Evolutionary conservation across 306 rosid species (phyloP).

Genomic region (Prunus padus): DNA sequence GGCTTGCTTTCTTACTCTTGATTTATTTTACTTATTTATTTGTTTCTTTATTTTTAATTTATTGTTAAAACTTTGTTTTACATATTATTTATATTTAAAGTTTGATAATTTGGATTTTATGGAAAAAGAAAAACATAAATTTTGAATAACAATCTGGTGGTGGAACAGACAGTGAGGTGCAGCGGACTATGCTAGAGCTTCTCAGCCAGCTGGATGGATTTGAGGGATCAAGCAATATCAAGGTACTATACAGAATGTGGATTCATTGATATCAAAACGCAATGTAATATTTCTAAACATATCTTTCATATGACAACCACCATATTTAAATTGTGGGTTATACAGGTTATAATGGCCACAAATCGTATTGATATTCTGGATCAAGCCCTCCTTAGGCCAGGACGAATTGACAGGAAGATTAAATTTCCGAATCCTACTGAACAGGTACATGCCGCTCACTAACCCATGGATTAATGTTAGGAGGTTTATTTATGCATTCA

Average conservation of each 20-base stretch:
- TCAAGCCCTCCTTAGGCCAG: slow-evolving; percentile 99
- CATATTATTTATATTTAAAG: too few species aligned
- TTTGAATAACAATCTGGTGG: too few species aligned
- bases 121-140: too few species aligned
- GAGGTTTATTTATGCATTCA: not conserved
- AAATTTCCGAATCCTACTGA: slow-evolving; percentile 96
- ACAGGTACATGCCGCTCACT: slow-evolving; percentile 43
- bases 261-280: not conserved
- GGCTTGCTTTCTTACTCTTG: too few species aligned
- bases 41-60: too few species aligned
- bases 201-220: slow-evolving; percentile 99
- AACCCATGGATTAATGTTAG: not conserved
- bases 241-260: slow-evolving; percentile 43
- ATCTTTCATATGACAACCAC: not conserved
- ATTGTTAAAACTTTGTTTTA: too few species aligned
- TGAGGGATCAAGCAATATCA: slow-evolving; percentile 98
- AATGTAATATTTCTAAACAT: not conserved
- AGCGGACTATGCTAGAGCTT: slow-evolving; percentile 98
- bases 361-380: slow-evolving; percentile 98
- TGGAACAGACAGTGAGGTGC: slow-evolving; percentile 97
- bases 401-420: slow-evolving; percentile 92
- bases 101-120: too few species aligned
- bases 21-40: too few species aligned
- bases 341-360: slow-evolving; percentile 96
- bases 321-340: slow-evolving; percentile 5